phyloP scores from a whole-genome alignment of 257 asterid genomes.

The Datura wrightii region DNA sequence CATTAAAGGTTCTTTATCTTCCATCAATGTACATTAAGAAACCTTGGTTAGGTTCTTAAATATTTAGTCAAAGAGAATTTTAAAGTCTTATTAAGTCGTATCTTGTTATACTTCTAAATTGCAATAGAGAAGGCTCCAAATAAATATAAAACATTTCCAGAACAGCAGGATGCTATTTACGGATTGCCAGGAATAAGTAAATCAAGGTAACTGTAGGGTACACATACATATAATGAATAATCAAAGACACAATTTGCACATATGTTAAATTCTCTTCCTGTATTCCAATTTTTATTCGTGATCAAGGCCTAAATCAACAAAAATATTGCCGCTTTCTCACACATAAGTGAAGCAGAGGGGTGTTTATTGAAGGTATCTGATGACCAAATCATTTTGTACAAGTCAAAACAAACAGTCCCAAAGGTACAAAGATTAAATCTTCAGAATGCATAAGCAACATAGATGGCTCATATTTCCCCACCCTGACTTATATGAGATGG shows the following conservation, averaged over 20 bases:
- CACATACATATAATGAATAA: neutral
- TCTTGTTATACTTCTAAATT: constrained; percentile 7
- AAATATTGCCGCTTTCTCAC: neutral
- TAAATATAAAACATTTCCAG: neutral
- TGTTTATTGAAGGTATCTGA: constrained; percentile 12
- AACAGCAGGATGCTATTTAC: neutral
- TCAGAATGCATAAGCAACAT: constrained; percentile 24
- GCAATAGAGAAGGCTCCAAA: constrained; percentile 21
- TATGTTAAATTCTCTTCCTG: neutral
- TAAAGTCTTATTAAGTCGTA: neutral
- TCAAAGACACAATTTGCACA: constrained; percentile 17
- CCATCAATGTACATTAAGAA: constrained; percentile 8
- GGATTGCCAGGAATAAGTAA: neutral
- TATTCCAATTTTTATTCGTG: neutral
- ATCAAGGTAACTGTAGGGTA: constrained; percentile 10
- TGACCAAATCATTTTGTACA: constrained; percentile 3
- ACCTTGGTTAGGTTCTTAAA: neutral
- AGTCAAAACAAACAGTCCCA: neutral
- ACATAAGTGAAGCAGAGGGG: neutral
- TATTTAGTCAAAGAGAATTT: neutral
- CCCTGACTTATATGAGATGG: constrained; percentile 4
- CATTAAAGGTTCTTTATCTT: neutral
- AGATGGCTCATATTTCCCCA: neutral
- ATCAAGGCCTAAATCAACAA: constrained; percentile 1
- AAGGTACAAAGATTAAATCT: neutral